phyloP scores from a whole-genome alignment of 371 early-diverging fungal genomes.

The Mucor plumbeus region DNA sequence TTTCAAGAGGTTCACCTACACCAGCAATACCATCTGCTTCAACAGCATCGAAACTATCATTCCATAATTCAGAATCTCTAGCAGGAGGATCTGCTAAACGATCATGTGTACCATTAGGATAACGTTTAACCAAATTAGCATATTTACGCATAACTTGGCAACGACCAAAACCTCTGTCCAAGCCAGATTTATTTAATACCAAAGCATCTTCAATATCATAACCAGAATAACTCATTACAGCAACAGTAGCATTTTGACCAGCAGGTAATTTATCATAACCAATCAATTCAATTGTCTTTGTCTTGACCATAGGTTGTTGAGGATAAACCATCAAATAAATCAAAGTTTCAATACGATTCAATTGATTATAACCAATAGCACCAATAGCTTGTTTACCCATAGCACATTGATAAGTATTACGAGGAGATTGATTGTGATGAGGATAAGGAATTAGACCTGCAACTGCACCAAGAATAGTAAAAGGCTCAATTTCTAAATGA shows the following conservation, averaged over 20 bases:
- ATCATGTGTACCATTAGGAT: constrained; percentile 91
- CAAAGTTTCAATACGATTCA: constrained; percentile 96
- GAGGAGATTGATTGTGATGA: constrained; percentile 99
- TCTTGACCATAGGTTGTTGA: constrained; percentile 98
- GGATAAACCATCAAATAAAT: constrained; percentile 97
- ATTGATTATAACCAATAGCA: constrained; percentile 95
- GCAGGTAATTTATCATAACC: constrained; percentile 98
- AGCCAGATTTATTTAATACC: constrained; percentile 95
- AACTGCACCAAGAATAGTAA: constrained; percentile 96
- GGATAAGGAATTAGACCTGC: constrained; percentile 99
- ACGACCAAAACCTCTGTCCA: constrained; percentile 99
- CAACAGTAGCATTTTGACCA: constrained; percentile 99
- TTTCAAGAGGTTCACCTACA: constrained; percentile 83
- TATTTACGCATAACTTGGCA: constrained; percentile 96
- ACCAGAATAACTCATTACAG: constrained; percentile 99
- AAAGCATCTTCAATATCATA: constrained; percentile 99
- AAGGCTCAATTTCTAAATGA: constrained; percentile 99
- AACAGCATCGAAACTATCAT: constrained; percentile 67
- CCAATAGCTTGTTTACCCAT: constrained; percentile 99
- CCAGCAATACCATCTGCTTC: constrained; percentile 90
- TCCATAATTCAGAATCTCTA: constrained; percentile 49
- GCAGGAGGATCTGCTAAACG: constrained; percentile 82
- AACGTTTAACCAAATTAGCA: constrained; percentile 76
- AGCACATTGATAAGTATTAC: constrained; percentile 99
- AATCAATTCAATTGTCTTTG: constrained; percentile 97